Base-by-base conservation (phyloP, 495 filamentous ascomycete species). In the Delitschia confertaspora region DNA sequence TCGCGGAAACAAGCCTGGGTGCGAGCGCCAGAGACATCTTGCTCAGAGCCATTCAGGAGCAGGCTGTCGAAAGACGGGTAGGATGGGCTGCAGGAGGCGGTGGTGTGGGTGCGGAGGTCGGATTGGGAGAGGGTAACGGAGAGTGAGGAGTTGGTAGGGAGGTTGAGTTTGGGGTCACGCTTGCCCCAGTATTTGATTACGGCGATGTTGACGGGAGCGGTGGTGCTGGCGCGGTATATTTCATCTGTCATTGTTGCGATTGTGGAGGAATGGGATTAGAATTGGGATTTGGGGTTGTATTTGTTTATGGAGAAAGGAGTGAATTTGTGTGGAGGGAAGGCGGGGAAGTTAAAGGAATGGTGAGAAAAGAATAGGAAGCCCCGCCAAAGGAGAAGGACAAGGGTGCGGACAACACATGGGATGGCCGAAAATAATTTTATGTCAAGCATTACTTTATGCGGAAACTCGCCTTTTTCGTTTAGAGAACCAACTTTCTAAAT, bases 101-200 rank as follows among this genome's bases (percentile, higher is more conserved):
- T 95, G 36, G 91, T 98, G 60, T 94, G 83, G 39, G 91, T 95
- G 57, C 87, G 83, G 41, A 98, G 80, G 58, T 95, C 91, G 57
- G 73, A 69, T 68, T 96, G 93, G 40, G 88, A 91, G 57, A 98
- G 82, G 30, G 91, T 98, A 27, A 98, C 85, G 35, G 83, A 89
- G 59, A 98, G 80, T 44, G 91, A 98, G 39, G 85, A 91, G 70
- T 98, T 96, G 53, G 93, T 95, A 25, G 91, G 93, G 51, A 96
- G 80, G 64, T 99, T 96, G 44, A 96, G 76, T 52, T 79, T 82
- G 13, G 83, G 62, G 67, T 96, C 86, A 32, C 91, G 85, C 67
- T 96, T 96, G 48, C 91, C 91, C 91, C 91, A 98, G 72, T 98
- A 98, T 65, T 99, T 99, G 64, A 99, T 89, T 25, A 99, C 91